These are phyloP conservation scores for Neurospora sp. DNA, from an alignment of 495 filamentous ascomycete genomes.

Conservation along the genomic window DNA sequence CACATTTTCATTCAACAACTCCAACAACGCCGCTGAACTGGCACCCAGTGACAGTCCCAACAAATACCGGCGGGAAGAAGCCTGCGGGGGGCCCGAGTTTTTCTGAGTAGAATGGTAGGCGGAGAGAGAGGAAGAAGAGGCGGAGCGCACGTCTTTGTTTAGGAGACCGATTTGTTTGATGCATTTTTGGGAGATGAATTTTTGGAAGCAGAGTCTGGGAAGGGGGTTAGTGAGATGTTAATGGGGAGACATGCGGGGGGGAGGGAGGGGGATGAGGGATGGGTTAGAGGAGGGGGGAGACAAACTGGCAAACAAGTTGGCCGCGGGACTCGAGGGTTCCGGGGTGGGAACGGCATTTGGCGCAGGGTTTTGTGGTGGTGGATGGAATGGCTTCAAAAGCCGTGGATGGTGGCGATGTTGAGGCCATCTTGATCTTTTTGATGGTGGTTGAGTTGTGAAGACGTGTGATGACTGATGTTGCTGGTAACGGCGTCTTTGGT, in stretches of 20 bases:
- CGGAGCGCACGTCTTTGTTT: conserved; percentile 33
- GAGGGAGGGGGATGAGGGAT: too few species aligned
- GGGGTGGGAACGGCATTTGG: neutral
- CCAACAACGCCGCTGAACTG: conserved; percentile 68
- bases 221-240: conserved; percentile 10
- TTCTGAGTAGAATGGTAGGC: neutral
- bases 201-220: conserved; percentile 61
- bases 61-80: conserved; percentile 45
- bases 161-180: conserved; percentile 63
- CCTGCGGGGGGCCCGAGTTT: conserved; percentile 17
- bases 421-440: neutral
- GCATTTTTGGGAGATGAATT: conserved; percentile 65
- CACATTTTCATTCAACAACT: conserved; percentile 63
- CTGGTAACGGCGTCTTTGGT: neutral
- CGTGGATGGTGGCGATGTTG: neutral
- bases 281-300: neutral
- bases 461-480: neutral
- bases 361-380: neutral
- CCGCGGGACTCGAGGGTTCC: neutral
- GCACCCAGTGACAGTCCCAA: conserved; percentile 76
- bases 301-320: neutral
- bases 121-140: conserved; percentile 29
- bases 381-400: neutral
- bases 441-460: neutral
- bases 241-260: neutral